Evolutionary conservation across 805 yeast species (phyloP), one percentile per base, ranked within the genome.

Genomic region (Wickerhamiella vanderwaltii): DNA sequence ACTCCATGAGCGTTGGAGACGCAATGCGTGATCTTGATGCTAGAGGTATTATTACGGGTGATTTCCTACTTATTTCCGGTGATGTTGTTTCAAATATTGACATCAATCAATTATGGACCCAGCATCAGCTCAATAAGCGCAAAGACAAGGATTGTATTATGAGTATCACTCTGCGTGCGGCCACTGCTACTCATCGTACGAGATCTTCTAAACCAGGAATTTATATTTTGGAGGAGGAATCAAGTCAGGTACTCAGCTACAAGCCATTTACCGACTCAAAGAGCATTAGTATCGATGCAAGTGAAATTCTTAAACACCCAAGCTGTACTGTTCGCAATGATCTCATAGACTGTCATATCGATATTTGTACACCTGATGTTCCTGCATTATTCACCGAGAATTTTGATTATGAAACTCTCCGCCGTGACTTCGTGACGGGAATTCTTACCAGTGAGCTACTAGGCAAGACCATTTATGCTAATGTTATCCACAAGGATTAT

Each of bases 351-450:
- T 91, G 98, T 59, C 91, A 82, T 58, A 86, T 91, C 43, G 98
- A 91, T 62, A 85, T 91, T 46, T 91, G 98, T 61, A 71, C 96
- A 5, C 85, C 94, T 2, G 85, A 79, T 50, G 95, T 91, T 9
- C 96, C 96, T 1, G 91, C 93, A 12, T 79, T 88, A 46, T 91
- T 88, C 64, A 94, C 85, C 53, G 98, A 91, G 55, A 88, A 91
- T 60, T 91, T 91, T 54, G 98, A 91, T 63, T 91, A 87, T 59
- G 95, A 88, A 60, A 66, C 73, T 40, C 66, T 88, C 48, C 72
- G 98, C 59, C 68, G 72, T 26, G 97, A 91, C 62, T 91, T 88
- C 56, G 82, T 88, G 23, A 79, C 75, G 51, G 96, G 97, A 42
- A 91, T 88, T 19, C 67, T 91, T 46, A 79, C 91, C 12, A 79